Evolutionary conservation across 2,329 filamentous ascomycete genomes (phyloP).

Genomic region (Thielaviopsis euricoi): DNA sequence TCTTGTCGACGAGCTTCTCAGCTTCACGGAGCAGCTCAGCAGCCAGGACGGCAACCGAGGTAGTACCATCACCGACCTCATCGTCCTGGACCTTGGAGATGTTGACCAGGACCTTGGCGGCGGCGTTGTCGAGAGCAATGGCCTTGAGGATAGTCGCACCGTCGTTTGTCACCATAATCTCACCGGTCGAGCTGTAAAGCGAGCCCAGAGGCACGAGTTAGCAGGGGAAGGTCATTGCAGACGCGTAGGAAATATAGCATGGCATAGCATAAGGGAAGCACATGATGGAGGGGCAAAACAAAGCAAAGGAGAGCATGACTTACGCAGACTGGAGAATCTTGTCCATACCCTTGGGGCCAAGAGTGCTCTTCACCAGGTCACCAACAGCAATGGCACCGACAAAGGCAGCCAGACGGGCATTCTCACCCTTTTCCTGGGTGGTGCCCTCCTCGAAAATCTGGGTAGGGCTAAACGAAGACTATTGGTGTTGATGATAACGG

Average conservation of each 20-base stretch:
- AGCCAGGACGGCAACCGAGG: slow-evolving; percentile 89
- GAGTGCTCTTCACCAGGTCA: slow-evolving; percentile 90
- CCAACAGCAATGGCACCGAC: slow-evolving; percentile 96
- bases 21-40: slow-evolving; percentile 91
- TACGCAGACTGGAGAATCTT: slow-evolving; percentile 94
- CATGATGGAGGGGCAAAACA: not conserved
- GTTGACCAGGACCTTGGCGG: slow-evolving; percentile 95
- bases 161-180: slow-evolving; percentile 98
- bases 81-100: slow-evolving; percentile 99
- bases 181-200: slow-evolving; percentile 60
- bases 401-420: slow-evolving; percentile 95
- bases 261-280: too few species aligned
- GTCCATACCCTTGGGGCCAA: slow-evolving; percentile 98
- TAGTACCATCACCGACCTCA: slow-evolving; percentile 95
- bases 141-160: slow-evolving; percentile 96
- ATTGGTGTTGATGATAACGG: not conserved
- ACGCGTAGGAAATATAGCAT: too few species aligned
- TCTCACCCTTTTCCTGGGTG: slow-evolving; percentile 95
- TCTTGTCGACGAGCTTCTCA: slow-evolving; percentile 92
- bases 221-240: not conserved
- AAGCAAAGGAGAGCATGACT: slow-evolving; percentile 22
- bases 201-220: slow-evolving; percentile 10
- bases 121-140: slow-evolving; percentile 95
- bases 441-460: slow-evolving; percentile 98
- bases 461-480: slow-evolving; percentile 59